Evolutionary conservation across 202 grass and related monocot genomes (phyloP).

Genomic region (Zizania palustris): DNA sequence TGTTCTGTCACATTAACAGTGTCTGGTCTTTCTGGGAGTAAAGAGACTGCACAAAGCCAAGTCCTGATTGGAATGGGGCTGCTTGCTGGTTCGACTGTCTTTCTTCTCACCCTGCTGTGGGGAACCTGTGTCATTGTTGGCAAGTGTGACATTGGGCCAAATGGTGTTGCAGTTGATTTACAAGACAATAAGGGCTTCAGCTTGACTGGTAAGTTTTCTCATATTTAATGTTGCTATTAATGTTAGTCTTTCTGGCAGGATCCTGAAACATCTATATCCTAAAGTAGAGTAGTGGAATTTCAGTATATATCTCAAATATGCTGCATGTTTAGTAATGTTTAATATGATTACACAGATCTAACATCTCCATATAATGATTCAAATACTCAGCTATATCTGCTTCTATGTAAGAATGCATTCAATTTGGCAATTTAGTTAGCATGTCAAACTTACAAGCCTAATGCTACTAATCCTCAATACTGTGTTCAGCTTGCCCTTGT

Average conservation of each 20-base stretch:
- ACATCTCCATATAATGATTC: conserved; percentile 20
- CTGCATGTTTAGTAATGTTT: conserved; percentile 8
- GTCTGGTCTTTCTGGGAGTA: conserved; percentile 88
- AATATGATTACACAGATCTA: conserved; percentile 3
- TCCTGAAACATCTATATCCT: background rate
- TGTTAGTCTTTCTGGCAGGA: conserved; percentile 9
- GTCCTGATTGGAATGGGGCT: conserved; percentile 94
- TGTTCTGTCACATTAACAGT: conserved; percentile 54
- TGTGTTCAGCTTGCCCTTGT: background rate
- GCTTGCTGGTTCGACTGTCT: conserved; percentile 92
- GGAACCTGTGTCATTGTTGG: conserved; percentile 95
- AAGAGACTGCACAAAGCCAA: conserved; percentile 91
- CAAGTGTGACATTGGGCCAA: conserved; percentile 73
- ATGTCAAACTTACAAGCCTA: background rate
- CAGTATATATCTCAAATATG: background rate
- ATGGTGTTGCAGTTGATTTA: conserved; percentile 51
- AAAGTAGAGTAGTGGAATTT: background rate
- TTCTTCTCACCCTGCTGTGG: conserved; percentile 96
- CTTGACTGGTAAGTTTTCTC: conserved; percentile 63
- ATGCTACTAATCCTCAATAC: background rate
- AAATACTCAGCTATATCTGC: background rate
- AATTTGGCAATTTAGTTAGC: background rate
- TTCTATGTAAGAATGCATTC: background rate
- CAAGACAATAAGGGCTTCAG: conserved; percentile 64
- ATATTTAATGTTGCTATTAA: background rate